A percentile compares a stretch with the other conserved stretches of the same genome.
Evolutionary conservation across 1,284 basidiomycete genomes (phyloP).

Genomic region (Ganoderma resinaceum): DNA sequence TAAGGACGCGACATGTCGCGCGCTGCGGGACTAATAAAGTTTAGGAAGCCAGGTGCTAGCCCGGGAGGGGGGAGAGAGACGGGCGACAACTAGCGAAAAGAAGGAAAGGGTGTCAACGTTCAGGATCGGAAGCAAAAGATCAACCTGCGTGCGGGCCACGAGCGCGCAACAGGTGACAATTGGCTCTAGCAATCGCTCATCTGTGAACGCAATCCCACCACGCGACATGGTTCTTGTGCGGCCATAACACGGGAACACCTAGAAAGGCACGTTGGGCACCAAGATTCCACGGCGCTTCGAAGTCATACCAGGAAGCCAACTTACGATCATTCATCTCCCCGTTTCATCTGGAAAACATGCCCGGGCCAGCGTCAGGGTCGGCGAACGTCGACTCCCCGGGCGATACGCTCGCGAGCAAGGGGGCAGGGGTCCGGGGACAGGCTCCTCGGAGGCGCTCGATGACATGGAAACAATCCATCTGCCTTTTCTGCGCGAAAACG

Average conservation of each 20-base stretch:
- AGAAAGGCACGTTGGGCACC: constrained; percentile 9
- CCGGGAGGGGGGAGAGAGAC: constrained; percentile 18
- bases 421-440: background rate
- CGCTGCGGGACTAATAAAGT: constrained; percentile 22
- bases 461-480: constrained; percentile 13
- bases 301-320: constrained; percentile 1
- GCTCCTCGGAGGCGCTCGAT: background rate
- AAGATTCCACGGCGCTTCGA: constrained; percentile 1
- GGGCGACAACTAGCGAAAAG: constrained; percentile 9
- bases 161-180: constrained; percentile 23
- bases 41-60: constrained; percentile 18
- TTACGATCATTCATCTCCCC: constrained; percentile 15
- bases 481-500: constrained; percentile 11
- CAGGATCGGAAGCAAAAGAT: constrained; percentile 20
- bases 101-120: constrained; percentile 12
- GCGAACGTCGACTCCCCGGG: background rate
- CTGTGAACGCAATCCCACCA: constrained; percentile 16
- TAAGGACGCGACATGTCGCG: constrained; percentile 10
- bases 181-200: constrained; percentile 20
- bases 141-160: constrained; percentile 18
- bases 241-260: background rate
- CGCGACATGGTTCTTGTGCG: constrained; percentile 9
- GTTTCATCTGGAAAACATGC: constrained; percentile 6
- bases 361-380: constrained; percentile 1
- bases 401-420: background rate